A percentile compares a stretch with the other conserved stretches of the same genome.
Evolutionary conservation across 164 flowering plant genomes (phyloP).

Genomic region (Vitis cinerea): DNA sequence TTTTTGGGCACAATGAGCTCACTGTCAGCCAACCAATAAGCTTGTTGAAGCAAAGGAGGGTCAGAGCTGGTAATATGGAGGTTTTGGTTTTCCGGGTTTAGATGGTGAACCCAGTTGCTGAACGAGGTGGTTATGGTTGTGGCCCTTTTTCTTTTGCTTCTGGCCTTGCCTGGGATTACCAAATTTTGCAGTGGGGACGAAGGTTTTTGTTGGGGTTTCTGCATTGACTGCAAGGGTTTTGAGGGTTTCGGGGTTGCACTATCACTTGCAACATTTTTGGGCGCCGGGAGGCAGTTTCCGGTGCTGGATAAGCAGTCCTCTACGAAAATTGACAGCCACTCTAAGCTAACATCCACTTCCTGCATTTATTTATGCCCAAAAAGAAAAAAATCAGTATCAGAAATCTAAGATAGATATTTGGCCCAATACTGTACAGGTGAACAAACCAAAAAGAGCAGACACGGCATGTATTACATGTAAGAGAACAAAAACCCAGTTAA

Average conservation of each 20-base stretch:
- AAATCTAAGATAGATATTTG: neutral
- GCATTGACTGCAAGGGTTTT: constrained; percentile 9
- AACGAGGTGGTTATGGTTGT: constrained; percentile 15
- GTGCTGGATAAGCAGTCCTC: constrained; percentile 58
- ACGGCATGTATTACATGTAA: no score
- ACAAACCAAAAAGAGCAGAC: no score
- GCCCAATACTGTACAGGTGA: no score
- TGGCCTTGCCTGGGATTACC: constrained; percentile 40
- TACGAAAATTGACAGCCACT: constrained; percentile 59
- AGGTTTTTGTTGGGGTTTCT: constrained; percentile 16
- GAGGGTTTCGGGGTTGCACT: constrained; percentile 2
- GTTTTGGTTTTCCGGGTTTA: constrained; percentile 17
- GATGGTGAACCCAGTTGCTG: constrained; percentile 19
- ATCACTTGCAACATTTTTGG: constrained; percentile 7
- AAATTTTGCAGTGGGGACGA: constrained; percentile 22
- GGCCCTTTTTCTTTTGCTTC: constrained; percentile 52
- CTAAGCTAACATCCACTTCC: constrained; percentile 53
- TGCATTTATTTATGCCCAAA: constrained; percentile 16
- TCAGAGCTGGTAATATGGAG: constrained; percentile 23
- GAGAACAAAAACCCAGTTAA: neutral
- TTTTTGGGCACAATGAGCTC: constrained; percentile 49
- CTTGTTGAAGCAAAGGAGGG: constrained; percentile 56
- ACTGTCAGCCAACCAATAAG: constrained; percentile 64
- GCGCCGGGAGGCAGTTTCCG: constrained; percentile 33
- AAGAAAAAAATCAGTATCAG: neutral